Conservation (phyloP, 495 filamentous ascomycete species). For the Platismatia glauca region DNA sequence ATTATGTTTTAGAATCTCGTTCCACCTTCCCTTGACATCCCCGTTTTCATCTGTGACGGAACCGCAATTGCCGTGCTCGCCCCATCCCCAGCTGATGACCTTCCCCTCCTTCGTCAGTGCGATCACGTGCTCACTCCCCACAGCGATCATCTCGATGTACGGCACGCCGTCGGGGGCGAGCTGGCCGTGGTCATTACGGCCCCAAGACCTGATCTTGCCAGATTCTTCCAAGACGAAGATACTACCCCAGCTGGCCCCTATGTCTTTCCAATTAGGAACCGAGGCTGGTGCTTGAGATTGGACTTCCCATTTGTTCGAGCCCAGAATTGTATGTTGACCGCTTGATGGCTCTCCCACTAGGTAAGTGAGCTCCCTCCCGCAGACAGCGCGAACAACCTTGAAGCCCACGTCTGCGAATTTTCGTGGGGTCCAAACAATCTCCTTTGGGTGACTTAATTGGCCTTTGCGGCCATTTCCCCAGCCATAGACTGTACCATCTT, state of each 20-base stretch:
- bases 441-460: constrained; percentile 54
- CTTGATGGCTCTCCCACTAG: constrained; percentile 43
- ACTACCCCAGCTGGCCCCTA: constrained; percentile 73
- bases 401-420: constrained; percentile 50
- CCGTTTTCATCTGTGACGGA: constrained; percentile 48
- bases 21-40: constrained; percentile 57
- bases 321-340: constrained; percentile 54
- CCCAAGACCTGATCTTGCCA: constrained; percentile 55
- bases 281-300: constrained; percentile 32
- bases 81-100: constrained; percentile 84
- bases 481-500: constrained; percentile 69
- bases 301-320: constrained; percentile 61
- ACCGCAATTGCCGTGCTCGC: constrained; percentile 95
- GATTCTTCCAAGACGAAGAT: constrained; percentile 57
- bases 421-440: constrained; percentile 47
- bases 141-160: constrained; percentile 48
- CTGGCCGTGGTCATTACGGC: constrained; percentile 76
- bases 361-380: constrained; percentile 76
- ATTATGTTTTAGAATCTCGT: constrained; percentile 45
- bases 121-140: constrained; percentile 81
- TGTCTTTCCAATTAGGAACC: constrained; percentile 42
- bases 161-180: constrained; percentile 53
- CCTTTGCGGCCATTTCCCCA: constrained; percentile 84
- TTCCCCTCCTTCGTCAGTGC: constrained; percentile 51
- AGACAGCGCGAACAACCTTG: constrained; percentile 51